Conservation (phyloP, 2,329 filamentous ascomycete genomes). For the Aspergillus jensenii region DNA sequence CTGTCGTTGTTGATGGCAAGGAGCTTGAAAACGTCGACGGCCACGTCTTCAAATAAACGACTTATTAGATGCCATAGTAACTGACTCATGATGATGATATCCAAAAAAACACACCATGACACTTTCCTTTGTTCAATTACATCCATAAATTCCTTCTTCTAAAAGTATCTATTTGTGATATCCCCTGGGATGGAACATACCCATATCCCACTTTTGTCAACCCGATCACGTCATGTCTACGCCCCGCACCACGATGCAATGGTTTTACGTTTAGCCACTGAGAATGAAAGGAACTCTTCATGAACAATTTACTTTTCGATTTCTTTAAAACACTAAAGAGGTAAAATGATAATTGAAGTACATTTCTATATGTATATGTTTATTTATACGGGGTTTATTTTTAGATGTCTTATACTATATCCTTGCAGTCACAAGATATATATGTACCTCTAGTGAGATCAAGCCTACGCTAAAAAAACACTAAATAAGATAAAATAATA, state of each 20-base stretch:
- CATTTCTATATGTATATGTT: neutral
- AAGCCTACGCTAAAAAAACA: too few species aligned
- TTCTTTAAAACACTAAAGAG: neutral
- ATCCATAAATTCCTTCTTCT: slow-evolving; percentile 1
- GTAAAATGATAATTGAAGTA: too few species aligned
- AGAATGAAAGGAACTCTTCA: slow-evolving; percentile 11
- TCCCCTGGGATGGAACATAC: neutral
- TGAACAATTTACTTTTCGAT: neutral
- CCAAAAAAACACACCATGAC: slow-evolving; percentile 11
- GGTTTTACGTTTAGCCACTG: slow-evolving; percentile 20
- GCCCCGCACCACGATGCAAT: slow-evolving; percentile 17
- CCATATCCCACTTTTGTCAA: neutral
- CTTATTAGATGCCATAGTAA: slow-evolving; percentile 17
- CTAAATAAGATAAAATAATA: too few species aligned
- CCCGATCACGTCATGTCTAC: slow-evolving; percentile 13
- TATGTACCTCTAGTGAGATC: too few species aligned
- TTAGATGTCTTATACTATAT: too few species aligned
- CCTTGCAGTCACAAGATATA: too few species aligned
- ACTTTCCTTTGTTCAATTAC: slow-evolving; percentile 11
- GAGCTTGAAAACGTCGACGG: slow-evolving; percentile 83
- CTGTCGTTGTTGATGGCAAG: slow-evolving; percentile 78
- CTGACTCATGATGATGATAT: slow-evolving; percentile 22
- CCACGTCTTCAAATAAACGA: slow-evolving; percentile 96
- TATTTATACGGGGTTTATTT: too few species aligned
- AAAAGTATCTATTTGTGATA: slow-evolving; percentile 2